Base-by-base conservation (phyloP, 768 basidiomycete genomes). In the Boletus rubescentipes region DNA sequence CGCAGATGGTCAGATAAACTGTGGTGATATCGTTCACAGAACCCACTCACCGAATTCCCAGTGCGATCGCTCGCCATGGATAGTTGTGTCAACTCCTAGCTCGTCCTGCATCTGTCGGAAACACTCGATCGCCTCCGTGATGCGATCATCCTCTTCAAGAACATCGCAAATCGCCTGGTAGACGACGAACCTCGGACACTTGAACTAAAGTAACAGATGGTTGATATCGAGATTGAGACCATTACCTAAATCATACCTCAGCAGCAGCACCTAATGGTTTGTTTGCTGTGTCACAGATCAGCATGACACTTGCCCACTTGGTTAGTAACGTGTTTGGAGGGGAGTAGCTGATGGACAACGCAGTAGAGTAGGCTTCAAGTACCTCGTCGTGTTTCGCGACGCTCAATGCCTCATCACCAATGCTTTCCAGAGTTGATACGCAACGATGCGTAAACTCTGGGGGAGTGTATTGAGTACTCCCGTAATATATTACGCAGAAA, bases 21-120 rank as follows among this genome's bases (percentile, higher is more conserved):
- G 11, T 1, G 1, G 4, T 8, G 14, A 1, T 4, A 18, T 56
- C 3, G 16, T 9, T 5, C 2, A 1, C 0, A 6, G 7, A 6
- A 38, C 11, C 3, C 8, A 46, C 59, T 2, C 15, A 60, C 57
- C n/a, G 6, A 10, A 15, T 18, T 52, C 59, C 58, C 58, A 61
- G 4, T 35, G 38, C 1, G 15, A 7, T 9, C 9, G 49, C 9
- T 48, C 52, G 1, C 30, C 23, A 9, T 35, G 20, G 23, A 12
- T 1, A n/a, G 1, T 8, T 7, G 16, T 5, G 9, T 23, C 45
- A 5, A 9, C 26, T 6, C 18, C 18, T 8, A 16, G 37, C 5
- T 46, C 40, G 1, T 4, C 12, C 18, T 44, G 39, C 45, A 60
- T 41, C 15, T 31, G 47, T 23, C 31, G 45, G 9, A 60, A 50